phyloP scores from a whole-genome alignment of 768 basidiomycete genomes.

The Kwoniella sp. region DNA sequence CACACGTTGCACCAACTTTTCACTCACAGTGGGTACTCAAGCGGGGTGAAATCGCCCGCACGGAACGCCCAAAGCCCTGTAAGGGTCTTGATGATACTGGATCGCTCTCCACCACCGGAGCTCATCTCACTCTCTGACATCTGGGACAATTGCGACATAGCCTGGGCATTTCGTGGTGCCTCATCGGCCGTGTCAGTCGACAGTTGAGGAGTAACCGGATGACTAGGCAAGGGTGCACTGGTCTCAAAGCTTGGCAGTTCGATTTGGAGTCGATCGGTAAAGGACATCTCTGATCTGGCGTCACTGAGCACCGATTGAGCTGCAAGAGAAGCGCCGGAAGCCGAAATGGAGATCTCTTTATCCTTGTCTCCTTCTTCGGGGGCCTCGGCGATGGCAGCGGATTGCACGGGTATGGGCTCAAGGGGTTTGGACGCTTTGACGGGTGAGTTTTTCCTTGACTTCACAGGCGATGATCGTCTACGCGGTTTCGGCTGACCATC shows the following conservation, averaged over 20 bases:
- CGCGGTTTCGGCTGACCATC: conserved; percentile 9
- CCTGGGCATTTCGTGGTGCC: conserved; percentile 6
- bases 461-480: conserved; percentile 23
- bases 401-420: conserved; percentile 22
- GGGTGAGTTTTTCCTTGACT: conserved; percentile 22
- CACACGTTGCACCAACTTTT: neutral
- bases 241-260: conserved; percentile 56
- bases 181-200: conserved; percentile 46
- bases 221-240: conserved; percentile 53
- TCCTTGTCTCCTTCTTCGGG: conserved; percentile 1
- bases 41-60: conserved; percentile 61
- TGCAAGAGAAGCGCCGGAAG: conserved; percentile 27
- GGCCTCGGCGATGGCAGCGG: neutral
- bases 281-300: conserved; percentile 48
- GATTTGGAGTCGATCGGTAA: conserved; percentile 54
- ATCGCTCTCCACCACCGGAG: conserved; percentile 65
- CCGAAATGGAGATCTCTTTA: conserved; percentile 32
- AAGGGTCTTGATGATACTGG: conserved; percentile 77
- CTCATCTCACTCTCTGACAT: conserved; percentile 58
- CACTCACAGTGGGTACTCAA: conserved; percentile 64
- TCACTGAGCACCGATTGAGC: conserved; percentile 43
- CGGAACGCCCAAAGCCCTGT: conserved; percentile 76
- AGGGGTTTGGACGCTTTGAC: conserved; percentile 26
- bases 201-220: conserved; percentile 52
- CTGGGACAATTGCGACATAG: conserved; percentile 44